phyloP scores from a whole-genome alignment of 2,329 filamentous ascomycete genomes.

The Colletotrichum endophyticum region DNA sequence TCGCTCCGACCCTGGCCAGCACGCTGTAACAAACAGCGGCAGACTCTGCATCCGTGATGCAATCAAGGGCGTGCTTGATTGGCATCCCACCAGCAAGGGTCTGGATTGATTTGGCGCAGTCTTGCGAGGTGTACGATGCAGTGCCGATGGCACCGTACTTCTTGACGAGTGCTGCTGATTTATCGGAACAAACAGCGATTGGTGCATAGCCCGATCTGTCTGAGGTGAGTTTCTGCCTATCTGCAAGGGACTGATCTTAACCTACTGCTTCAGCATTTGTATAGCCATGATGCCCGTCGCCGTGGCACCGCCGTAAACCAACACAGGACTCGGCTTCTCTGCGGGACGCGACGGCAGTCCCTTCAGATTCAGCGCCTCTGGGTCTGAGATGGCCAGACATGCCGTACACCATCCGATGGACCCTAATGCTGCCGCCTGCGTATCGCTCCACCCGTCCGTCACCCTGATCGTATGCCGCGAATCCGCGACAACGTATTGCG shows the following conservation, averaged over 20 bases:
- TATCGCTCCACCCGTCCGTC: slow-evolving; percentile 23
- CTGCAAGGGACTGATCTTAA: neutral
- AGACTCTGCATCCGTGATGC: neutral
- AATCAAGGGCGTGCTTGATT: neutral
- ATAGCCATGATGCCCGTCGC: slow-evolving; percentile 31
- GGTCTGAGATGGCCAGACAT: neutral
- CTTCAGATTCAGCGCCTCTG: neutral
- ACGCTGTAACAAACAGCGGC: slow-evolving; percentile 26
- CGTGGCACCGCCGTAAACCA: slow-evolving; percentile 33
- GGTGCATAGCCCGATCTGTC: neutral
- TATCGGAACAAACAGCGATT: neutral
- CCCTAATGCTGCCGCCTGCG: slow-evolving; percentile 27
- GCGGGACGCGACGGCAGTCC: slow-evolving; percentile 19
- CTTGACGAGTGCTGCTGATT: neutral
- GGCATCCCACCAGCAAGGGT: neutral
- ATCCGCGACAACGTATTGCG: neutral
- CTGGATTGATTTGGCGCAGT: neutral
- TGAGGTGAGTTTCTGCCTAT: neutral
- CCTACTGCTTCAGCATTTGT: slow-evolving; percentile 30
- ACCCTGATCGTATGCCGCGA: slow-evolving; percentile 18
- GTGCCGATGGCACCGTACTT: neutral
- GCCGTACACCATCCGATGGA: slow-evolving; percentile 28
- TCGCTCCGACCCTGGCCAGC: slow-evolving; percentile 30
- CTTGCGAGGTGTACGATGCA: neutral
- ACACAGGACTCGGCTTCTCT: slow-evolving; percentile 23